Conservation (phyloP, 805 yeast species). For the Martiniozyma abietophila region DNA sequence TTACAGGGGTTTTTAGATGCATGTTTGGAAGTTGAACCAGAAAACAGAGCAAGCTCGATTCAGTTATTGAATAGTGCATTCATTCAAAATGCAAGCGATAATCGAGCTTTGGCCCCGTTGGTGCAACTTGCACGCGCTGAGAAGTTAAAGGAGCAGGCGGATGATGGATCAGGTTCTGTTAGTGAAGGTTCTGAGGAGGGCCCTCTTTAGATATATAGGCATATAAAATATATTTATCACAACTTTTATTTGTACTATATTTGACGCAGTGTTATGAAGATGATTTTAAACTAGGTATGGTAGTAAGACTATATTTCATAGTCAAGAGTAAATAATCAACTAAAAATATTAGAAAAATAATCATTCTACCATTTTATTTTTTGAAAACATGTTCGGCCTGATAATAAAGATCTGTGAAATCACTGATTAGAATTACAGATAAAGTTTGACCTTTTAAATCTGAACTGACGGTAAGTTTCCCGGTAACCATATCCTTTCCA, state of each 20-base stretch:
- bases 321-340: no score
- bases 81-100: slow-evolving; percentile 52
- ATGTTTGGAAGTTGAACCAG: slow-evolving; percentile 78
- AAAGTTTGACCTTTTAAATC: slow-evolving; percentile 38
- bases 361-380: neutral
- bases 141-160: slow-evolving; percentile 29
- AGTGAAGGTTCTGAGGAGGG: no score
- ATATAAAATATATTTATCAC: no score
- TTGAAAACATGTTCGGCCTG: slow-evolving; percentile 8
- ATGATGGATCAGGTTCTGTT: no score
- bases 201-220: no score
- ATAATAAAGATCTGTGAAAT: slow-evolving; percentile 48
- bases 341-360: no score
- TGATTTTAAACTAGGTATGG: no score
- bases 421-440: slow-evolving; percentile 47
- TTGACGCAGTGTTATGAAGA: no score
- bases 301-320: no score
- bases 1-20: slow-evolving; percentile 63
- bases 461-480: slow-evolving; percentile 42
- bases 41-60: slow-evolving; percentile 68
- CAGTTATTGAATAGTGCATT: slow-evolving; percentile 63
- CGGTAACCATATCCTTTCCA: slow-evolving; percentile 28
- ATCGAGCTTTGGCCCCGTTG: slow-evolving; percentile 56
- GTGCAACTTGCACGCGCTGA: slow-evolving; percentile 68
- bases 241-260: no score